phyloP scores from a whole-genome alignment of 768 basidiomycete species.

The Termitomyces sp. region DNA sequence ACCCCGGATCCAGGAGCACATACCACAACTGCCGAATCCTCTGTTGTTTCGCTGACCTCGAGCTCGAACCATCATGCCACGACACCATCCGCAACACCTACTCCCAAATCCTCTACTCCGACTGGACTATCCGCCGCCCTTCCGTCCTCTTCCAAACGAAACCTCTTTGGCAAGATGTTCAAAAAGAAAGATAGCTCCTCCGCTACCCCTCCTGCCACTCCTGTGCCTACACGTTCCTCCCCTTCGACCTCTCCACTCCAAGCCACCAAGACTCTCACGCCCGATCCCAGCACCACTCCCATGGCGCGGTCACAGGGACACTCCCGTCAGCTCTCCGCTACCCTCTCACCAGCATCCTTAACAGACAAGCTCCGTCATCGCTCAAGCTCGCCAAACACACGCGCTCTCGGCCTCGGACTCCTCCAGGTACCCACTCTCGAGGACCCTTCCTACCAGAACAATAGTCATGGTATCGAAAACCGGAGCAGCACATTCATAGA shows the following conservation, averaged over 20 bases:
- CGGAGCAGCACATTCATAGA: background rate
- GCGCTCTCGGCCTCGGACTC: constrained; percentile 11
- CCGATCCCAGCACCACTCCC: constrained; percentile 11
- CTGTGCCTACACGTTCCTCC: constrained; percentile 22
- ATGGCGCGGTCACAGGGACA: constrained; percentile 11
- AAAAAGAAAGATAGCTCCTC: constrained; percentile 34
- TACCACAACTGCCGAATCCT: constrained; percentile 15
- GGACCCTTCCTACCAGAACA: constrained; percentile 3
- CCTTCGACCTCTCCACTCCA: constrained; percentile 7
- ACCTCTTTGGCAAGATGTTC: constrained; percentile 73
- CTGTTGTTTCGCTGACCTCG: constrained; percentile 13
- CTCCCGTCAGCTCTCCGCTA: constrained; percentile 11
- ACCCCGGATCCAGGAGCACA: constrained; percentile 14
- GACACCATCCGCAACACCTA: constrained; percentile 11
- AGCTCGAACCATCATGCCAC: constrained; percentile 2
- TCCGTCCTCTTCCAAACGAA: constrained; percentile 34
- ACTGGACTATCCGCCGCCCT: background rate
- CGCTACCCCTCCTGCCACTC: constrained; percentile 20
- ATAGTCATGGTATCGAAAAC: background rate
- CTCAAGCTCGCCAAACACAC: constrained; percentile 17
- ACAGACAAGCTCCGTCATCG: constrained; percentile 12
- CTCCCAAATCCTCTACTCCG: background rate
- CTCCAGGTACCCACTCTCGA: constrained; percentile 11
- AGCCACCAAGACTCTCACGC: background rate
- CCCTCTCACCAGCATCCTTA: constrained; percentile 5